A percentile compares a stretch with the other conserved stretches of the same genome.
Conservation (phyloP, 2,329 filamentous ascomycete species). For the Cryoendolithus antarcticus region DNA sequence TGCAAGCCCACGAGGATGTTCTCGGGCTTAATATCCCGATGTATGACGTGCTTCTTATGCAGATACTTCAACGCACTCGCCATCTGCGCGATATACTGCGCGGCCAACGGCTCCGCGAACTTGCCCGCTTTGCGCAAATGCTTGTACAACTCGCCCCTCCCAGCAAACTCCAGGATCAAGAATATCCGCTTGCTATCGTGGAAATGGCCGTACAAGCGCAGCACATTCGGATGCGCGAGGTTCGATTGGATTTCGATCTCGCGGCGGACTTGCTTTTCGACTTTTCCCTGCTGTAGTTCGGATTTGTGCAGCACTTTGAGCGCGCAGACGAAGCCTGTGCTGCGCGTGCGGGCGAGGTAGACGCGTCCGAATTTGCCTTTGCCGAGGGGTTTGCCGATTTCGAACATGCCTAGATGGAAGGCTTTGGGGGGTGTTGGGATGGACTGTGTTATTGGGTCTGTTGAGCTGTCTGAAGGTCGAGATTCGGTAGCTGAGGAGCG, state of each 20-base stretch:
- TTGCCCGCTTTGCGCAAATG: slow-evolving; percentile 65
- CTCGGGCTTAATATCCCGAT: slow-evolving; percentile 94
- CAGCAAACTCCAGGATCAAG: slow-evolving; percentile 75
- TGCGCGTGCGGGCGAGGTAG: slow-evolving; percentile 70
- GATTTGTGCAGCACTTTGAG: slow-evolving; percentile 79
- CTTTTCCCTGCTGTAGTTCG: slow-evolving; percentile 65
- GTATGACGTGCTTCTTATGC: slow-evolving; percentile 95
- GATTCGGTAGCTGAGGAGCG: slow-evolving; percentile 20
- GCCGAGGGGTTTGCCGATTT: slow-evolving; percentile 74
- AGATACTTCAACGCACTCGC: slow-evolving; percentile 79
- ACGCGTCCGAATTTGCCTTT: slow-evolving; percentile 84
- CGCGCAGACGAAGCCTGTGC: slow-evolving; percentile 70
- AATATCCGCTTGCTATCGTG: slow-evolving; percentile 83
- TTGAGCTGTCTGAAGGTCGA: slow-evolving; percentile 18
- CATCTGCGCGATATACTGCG: slow-evolving; percentile 83
- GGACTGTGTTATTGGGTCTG: slow-evolving; percentile 26
- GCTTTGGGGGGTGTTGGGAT: slow-evolving; percentile 28
- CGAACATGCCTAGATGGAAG: slow-evolving; percentile 87
- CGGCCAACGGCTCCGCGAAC: slow-evolving; percentile 76
- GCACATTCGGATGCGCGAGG: slow-evolving; percentile 72
- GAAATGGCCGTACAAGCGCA: slow-evolving; percentile 76
- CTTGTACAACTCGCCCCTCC: slow-evolving; percentile 79
- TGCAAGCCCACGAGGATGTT: slow-evolving; percentile 95
- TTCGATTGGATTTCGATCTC: slow-evolving; percentile 88
- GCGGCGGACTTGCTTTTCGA: slow-evolving; percentile 76